Evolutionary conservation across 202 grass and related monocot genomes (phyloP), one percentile per base, ranked within the genome.

Genomic region (Panicum hallii): DNA sequence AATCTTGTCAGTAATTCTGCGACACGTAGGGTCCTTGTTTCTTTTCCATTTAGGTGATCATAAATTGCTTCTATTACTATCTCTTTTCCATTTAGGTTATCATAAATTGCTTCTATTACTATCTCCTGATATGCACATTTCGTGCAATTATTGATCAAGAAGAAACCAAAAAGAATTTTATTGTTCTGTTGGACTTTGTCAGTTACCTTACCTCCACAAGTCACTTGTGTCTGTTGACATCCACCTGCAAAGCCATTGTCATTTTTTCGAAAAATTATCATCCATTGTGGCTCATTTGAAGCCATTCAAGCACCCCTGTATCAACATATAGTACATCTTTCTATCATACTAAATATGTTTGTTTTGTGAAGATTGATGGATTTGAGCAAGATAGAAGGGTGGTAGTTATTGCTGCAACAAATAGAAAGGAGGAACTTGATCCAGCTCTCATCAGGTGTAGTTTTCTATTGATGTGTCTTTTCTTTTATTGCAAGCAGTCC

Each of bases 341-440:
- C 36, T 45, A 56, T 74, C 49, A 64, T 22, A 46, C 63, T 81
- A 77, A 38, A 47, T 6, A 65, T 77, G 17, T 19, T 85, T 72
- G 23, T 83, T 79, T 78, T 90, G 2, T 84, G 86, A 90, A 98
- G 96, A 98, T 98, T 60, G 95, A 95, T 86, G 93, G 95, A 28
- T 98, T 98, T 56, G 91, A 98, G 76, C 89, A 95, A 79, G 95
- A 98, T 89, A 92, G 87, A 32, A 82, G 72, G 61, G 91, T 92
- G 15, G 91, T 98, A 40, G 89, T 95, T 83, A 98, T 98, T 86
- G 93, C 96, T 90, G 95, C 93, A 88, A 98, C 95, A 72, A 98
- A 98, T 88, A 95, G 95, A 90, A 98, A 94, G 79, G 89, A 95
- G 77, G 95, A 98, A 56, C 93, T 98, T 73, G 93, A 98, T 92